Evolutionary conservation across 1,284 basidiomycete genomes (phyloP), one percentile per base, ranked within the genome.

Genomic region (Moesziomyces aphidis): DNA sequence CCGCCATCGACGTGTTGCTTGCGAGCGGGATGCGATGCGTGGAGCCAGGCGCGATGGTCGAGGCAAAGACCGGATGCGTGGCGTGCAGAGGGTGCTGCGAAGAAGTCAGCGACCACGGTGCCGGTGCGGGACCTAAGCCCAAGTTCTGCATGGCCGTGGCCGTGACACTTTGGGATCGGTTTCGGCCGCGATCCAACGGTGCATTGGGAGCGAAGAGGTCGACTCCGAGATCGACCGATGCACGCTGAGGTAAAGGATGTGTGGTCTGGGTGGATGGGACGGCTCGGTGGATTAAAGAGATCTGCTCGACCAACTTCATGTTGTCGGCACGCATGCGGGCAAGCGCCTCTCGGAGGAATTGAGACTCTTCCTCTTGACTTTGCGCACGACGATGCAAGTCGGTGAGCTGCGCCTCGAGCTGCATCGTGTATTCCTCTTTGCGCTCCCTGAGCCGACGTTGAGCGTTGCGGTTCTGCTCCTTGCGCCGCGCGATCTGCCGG

Each of bases 401-500:
- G 7, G 63, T 57, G 10, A 75, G 61, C 54, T 75, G 73, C 11
- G 61, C 63, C 43, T 75, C 68, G 47, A 75, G 64, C 52, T 75
- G 72, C 72, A 74, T 64, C 17, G 68, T 75, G 50, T 75, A 71
- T 28, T 75, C 73, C 46, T 75, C 73, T 23, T 71, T 75, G 34
- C 73, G 73, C 53, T 71, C 73, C n/a, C 73, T 56, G 48, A 75
- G 68, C 9, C 73, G 63, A n/a, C 73, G 67, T 50, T 75, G 73
- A 6, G 73, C 73, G 50, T 75, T 75, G 34, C 73, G 63, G 17
- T 75, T 75, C 68, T 75, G 73, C 57, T 75, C 73, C 49, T 75
- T 75, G 34, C 73, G 60, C n/a, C 68, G 68, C 6, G 67, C 73
- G 17, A 71, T 68, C 55, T 75, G 73, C 3, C 67, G 67, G 44